Conservation (phyloP, 768 basidiomycete species). For the Paxillus involutus region DNA sequence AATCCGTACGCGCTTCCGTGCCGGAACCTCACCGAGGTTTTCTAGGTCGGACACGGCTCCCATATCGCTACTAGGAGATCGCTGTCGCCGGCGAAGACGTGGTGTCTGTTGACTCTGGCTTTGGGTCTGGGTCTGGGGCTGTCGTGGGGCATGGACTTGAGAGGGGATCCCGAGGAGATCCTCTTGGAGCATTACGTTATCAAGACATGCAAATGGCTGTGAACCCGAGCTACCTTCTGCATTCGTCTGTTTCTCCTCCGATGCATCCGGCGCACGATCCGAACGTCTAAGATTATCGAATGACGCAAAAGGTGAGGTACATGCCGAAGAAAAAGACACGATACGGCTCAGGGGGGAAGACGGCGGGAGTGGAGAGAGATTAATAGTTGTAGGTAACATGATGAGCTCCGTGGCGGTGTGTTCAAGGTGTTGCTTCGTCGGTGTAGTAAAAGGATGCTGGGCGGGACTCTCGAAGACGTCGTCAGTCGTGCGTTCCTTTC, state of each 20-base stretch:
- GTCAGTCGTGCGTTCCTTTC: constrained; percentile 5
- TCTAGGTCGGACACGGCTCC: not conserved
- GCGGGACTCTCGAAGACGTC: not conserved
- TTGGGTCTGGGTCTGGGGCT: not conserved
- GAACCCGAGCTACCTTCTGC: not conserved
- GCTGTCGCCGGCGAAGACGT: not conserved
- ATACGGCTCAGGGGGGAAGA: not conserved
- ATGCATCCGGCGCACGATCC: not conserved
- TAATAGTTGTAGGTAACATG: not conserved
- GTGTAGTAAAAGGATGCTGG: not conserved
- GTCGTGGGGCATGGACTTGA: not conserved
- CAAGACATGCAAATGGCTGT: constrained; percentile 15
- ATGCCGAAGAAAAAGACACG: constrained; percentile 1
- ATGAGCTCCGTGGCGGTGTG: constrained; percentile 1
- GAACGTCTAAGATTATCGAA: not conserved
- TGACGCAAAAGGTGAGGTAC: constrained; percentile 16
- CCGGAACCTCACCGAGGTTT: not conserved
- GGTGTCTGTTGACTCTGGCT: constrained; percentile 1
- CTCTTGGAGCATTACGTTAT: constrained; percentile 10
- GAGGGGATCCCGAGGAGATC: not conserved
- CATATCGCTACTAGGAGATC: not conserved
- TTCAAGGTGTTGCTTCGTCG: not conserved
- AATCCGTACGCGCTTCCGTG: constrained; percentile 15
- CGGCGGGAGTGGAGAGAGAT: not conserved
- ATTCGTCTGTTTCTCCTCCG: not conserved